Percentiles rank a stretch among this genome's conserved stretches.
phyloP scores from a whole-genome alignment of 495 filamentous ascomycete genomes.

The Penicillium silybi region DNA sequence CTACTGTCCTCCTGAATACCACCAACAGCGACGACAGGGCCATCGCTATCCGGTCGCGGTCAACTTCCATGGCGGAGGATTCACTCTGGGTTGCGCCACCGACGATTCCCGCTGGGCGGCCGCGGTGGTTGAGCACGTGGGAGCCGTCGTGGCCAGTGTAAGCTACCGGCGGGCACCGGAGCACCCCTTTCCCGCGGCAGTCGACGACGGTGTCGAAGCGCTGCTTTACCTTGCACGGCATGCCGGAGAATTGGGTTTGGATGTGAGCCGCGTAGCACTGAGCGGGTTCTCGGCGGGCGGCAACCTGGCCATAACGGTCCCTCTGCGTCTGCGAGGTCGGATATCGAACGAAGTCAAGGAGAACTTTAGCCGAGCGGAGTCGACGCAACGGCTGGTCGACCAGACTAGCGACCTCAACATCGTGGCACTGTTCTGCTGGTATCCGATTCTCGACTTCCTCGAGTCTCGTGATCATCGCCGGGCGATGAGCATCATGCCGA shows the following conservation, averaged over 20 bases:
- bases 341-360: conserved; percentile 25
- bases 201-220: conserved; percentile 72
- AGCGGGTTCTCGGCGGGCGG: conserved; percentile 87
- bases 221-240: conserved; percentile 61
- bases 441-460: conserved; percentile 82
- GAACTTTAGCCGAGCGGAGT: conserved; percentile 31
- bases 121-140: conserved; percentile 48
- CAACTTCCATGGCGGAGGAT: conserved; percentile 77
- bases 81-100: conserved; percentile 64
- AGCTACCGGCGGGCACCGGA: conserved; percentile 77
- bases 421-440: conserved; percentile 67
- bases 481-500: conserved; percentile 56
- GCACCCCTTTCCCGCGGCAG: conserved; percentile 69
- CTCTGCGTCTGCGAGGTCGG: conserved; percentile 55
- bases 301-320: conserved; percentile 79
- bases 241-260: conserved; percentile 52
- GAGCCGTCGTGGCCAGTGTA: conserved; percentile 65
- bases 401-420: conserved; percentile 42
- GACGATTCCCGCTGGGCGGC: conserved; percentile 71
- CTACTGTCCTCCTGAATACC: conserved; percentile 68
- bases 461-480: conserved; percentile 70
- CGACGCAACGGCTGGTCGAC: conserved; percentile 34
- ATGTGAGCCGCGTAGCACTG: conserved; percentile 61
- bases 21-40: conserved; percentile 30
- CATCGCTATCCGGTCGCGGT: conserved; percentile 57